Percentiles rank a stretch among this genome's conserved stretches.
Evolutionary conservation across 768 basidiomycete species (phyloP).

Genomic region (Naganishia randhawae): DNA sequence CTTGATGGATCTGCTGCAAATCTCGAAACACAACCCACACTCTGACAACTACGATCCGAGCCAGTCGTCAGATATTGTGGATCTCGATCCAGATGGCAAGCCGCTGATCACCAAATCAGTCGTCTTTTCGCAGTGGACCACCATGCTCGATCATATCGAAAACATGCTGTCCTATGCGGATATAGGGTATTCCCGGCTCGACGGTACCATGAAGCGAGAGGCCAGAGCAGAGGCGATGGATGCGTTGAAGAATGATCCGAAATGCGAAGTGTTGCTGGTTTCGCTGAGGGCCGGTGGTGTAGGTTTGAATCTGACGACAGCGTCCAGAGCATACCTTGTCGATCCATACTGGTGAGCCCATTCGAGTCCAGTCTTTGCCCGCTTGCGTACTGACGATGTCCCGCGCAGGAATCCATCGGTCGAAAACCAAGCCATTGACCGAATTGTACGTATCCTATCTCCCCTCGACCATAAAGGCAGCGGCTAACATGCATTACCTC

Average conservation of each 20-base stretch:
- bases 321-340: conserved; percentile 89
- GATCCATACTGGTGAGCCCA: conserved; percentile 83
- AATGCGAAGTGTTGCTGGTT: conserved; percentile 88
- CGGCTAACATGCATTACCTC: conserved; percentile 15
- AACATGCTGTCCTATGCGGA: conserved; percentile 76
- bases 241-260: conserved; percentile 79
- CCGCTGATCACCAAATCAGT: conserved; percentile 79
- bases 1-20: conserved; percentile 70
- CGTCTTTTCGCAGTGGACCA: conserved; percentile 94
- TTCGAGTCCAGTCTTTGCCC: conserved; percentile 33
- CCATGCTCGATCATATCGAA: conserved; percentile 72
- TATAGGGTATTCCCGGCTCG: conserved; percentile 85
- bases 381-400: conserved; percentile 22
- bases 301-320: conserved; percentile 90
- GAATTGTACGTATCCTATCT: conserved; percentile 65
- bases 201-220: conserved; percentile 97
- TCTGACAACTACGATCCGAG: conserved; percentile 78
- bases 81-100: conserved; percentile 71
- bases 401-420: conserved; percentile 82
- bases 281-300: conserved; percentile 96
- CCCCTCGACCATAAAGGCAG: neutral
- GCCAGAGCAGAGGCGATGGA: conserved; percentile 90
- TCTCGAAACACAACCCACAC: conserved; percentile 78
- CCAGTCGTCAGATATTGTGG: conserved; percentile 57
- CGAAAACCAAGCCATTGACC: conserved; percentile 96